A percentile compares a stretch with the other conserved stretches of the same genome.
phyloP scores from a whole-genome alignment of 2,329 filamentous ascomycete species.

The Karstenula rhodostoma region DNA sequence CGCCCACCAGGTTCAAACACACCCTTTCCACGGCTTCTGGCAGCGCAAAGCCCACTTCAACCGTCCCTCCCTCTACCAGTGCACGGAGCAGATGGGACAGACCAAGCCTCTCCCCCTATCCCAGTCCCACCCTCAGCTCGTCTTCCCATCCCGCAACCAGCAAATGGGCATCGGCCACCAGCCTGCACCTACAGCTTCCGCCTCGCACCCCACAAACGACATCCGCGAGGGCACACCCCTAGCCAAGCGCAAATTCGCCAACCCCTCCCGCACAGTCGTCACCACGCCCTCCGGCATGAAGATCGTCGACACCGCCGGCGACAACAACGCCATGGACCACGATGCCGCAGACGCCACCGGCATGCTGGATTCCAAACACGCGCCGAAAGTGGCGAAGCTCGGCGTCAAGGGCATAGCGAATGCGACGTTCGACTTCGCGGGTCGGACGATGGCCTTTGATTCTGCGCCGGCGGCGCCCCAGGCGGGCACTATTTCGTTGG shows the following conservation, averaged over 20 bases:
- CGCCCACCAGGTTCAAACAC: background rate
- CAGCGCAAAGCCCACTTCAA: constrained; percentile 3
- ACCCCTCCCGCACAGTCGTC: background rate
- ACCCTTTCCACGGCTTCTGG: background rate
- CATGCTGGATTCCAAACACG: background rate
- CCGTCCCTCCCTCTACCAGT: background rate
- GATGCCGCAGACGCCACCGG: background rate
- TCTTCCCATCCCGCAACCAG: background rate
- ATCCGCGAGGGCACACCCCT: no score
- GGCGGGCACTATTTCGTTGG: background rate
- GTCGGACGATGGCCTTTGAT: background rate
- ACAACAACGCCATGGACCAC: background rate
- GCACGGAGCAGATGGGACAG: background rate
- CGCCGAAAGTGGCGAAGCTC: background rate
- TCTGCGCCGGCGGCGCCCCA: background rate
- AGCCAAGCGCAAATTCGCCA: constrained; percentile 4
- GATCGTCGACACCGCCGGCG: background rate
- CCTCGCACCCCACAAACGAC: no score
- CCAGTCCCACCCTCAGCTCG: background rate
- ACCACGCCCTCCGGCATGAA: background rate
- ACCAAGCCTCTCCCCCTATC: background rate
- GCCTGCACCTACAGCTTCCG: background rate
- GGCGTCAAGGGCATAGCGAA: background rate
- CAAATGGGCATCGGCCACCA: background rate
- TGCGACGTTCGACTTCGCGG: background rate